A percentile compares a stretch with the other conserved stretches of the same genome.
Evolutionary conservation across 1,284 basidiomycete genomes (phyloP).

Genomic region (Microbotryum silenes-acaulis): DNA sequence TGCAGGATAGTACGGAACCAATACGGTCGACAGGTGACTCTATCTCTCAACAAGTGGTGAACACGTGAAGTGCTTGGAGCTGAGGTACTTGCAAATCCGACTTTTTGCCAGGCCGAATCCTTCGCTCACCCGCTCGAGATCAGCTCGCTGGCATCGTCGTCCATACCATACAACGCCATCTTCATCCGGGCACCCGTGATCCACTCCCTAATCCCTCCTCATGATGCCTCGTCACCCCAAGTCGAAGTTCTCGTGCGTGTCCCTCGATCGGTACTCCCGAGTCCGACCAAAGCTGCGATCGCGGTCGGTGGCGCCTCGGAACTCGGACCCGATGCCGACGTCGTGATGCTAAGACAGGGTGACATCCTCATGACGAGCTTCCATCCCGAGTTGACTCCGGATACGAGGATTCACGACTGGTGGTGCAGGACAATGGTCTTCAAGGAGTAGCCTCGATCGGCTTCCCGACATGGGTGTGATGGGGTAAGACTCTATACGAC

Average conservation of each 20-base stretch:
- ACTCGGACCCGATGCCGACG: constrained; percentile 52
- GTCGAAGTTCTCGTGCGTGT: constrained; percentile 62
- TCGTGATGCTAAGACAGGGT: constrained; percentile 82
- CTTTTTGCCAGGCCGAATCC: constrained; percentile 61
- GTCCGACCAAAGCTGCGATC: constrained; percentile 43
- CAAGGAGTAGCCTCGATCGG: no score
- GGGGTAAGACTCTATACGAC: no score
- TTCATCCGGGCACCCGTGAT: constrained; percentile 89
- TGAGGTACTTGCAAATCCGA: no score
- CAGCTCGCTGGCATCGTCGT: constrained; percentile 54
- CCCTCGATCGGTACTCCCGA: constrained; percentile 45
- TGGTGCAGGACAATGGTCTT: constrained; percentile 21
- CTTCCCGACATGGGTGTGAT: no score
- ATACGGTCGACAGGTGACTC: constrained; percentile 54
- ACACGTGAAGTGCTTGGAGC: no score
- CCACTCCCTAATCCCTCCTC: constrained; percentile 22
- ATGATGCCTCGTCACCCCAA: constrained; percentile 30
- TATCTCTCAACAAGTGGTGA: no score
- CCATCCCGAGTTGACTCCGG: constrained; percentile 86
- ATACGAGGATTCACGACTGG: constrained; percentile 78
- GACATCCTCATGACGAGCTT: constrained; percentile 80
- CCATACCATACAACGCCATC: constrained; percentile 67
- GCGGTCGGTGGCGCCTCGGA: constrained; percentile 25
- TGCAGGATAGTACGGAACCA: constrained; percentile 73
- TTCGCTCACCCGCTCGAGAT: constrained; percentile 74